phyloP scores from a whole-genome alignment of 495 filamentous ascomycete genomes.

The Friedmanniomyces simplex region DNA sequence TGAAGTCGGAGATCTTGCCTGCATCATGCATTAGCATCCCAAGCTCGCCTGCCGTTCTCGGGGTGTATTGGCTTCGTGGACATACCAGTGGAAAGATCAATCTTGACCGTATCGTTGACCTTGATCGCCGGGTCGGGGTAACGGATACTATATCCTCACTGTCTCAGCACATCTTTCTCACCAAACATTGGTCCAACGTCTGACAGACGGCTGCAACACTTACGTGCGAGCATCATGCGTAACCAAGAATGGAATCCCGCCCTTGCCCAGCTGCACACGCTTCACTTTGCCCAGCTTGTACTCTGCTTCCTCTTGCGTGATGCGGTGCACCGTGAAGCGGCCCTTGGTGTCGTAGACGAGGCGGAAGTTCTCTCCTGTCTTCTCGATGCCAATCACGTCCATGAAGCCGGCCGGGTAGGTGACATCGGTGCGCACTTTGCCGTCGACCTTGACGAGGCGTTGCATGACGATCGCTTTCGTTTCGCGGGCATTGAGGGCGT shows the following conservation, averaged over 20 bases:
- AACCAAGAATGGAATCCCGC: slow-evolving; percentile 99
- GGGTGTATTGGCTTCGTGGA: neutral
- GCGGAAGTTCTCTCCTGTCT: slow-evolving; percentile 99
- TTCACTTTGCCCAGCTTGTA: slow-evolving; percentile 99
- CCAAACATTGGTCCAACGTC: slow-evolving; percentile 99
- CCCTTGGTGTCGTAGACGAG: slow-evolving; percentile 99
- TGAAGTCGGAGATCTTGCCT: slow-evolving; percentile 82
- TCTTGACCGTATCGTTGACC: slow-evolving; percentile 99
- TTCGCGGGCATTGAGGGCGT: slow-evolving; percentile 97
- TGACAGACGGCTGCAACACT: slow-evolving; percentile 84
- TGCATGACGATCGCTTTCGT: slow-evolving; percentile 98
- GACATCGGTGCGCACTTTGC: slow-evolving; percentile 96
- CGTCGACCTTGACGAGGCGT: slow-evolving; percentile 98
- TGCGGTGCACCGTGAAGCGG: slow-evolving; percentile 99
- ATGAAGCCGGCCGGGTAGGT: slow-evolving; percentile 98
- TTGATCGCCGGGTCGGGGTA: slow-evolving; percentile 97
- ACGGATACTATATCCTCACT: slow-evolving; percentile 60
- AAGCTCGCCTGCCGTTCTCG: neutral
- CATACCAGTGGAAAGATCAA: slow-evolving; percentile 78
- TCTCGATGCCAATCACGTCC: slow-evolving; percentile 98
- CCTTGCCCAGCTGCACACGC: slow-evolving; percentile 95
- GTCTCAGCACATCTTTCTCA: slow-evolving; percentile 40
- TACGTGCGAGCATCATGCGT: slow-evolving; percentile 99
- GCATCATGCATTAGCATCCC: neutral
- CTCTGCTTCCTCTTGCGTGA: slow-evolving; percentile 91